Base-by-base conservation (phyloP, 2,329 filamentous ascomycete species). In the Aspergillus terreus region DNA sequence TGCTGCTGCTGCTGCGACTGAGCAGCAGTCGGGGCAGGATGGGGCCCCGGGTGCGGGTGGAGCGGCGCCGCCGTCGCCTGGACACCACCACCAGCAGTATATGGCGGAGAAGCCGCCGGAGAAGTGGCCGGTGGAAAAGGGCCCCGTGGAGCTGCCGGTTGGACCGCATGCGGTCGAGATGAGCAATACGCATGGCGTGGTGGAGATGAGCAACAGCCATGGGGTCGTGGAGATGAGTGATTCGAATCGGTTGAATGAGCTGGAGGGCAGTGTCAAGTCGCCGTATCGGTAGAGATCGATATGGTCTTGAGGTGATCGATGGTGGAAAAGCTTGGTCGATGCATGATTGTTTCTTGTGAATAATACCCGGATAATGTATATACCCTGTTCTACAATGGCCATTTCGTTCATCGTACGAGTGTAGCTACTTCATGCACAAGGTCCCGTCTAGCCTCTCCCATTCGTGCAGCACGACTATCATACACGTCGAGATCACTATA, bases 191-290 rank as follows among this genome's bases (percentile, higher is more conserved):
- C 40, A 42, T 19, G 47, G 23, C 7, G 44, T 40, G 44, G 47
- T 50, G n/a, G 40, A 42, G 40, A 42, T 42, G 40, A 42, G 40
- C 12, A 42, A 19, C 19, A 19, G 15, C 11, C 40, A 23, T 19
- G 17, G 40, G 2, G 40, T 42, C 15, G 40, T 42, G 19, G 53
- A 55, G 35, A 55, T 54, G 54, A 52, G 54, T 21, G 52, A 51
- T 48, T 50, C 43, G 21, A 47, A 49, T 12, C 35, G 52, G 21
- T 14, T 56, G 12, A 47, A 49, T 35, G 54, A 56, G 45, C 33
- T 56, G 44, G 52, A 56, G 10, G 54, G 46, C 19, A 38, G 38
- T 46, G 15, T 19, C 25, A 51, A 46, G 44, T 19, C 36, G 38
- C 41, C 12, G 44, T 44, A 44, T 27, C 21, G 27, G 19, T 49